These are phyloP conservation scores for Coniochaeta ligniaria DNA, from an alignment of 2,329 filamentous ascomycete species.

Conservation along the genomic window DNA sequence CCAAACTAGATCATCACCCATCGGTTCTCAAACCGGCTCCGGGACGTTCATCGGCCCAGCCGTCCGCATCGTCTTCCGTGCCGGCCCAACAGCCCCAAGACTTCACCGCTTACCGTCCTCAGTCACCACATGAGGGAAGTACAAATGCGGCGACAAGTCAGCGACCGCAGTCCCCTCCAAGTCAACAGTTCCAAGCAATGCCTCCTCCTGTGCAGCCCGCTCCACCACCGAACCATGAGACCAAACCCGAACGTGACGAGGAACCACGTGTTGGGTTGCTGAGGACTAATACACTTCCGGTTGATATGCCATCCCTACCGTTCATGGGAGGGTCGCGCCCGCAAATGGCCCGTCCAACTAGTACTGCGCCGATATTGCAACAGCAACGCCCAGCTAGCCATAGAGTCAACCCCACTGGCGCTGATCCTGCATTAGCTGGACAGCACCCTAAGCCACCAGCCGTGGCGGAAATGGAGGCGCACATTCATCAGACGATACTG, in stretches of 20 bases:
- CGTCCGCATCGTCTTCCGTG: not conserved
- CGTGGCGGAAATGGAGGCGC: not conserved
- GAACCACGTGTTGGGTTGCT: conserved; percentile 4
- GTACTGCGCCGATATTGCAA: not conserved
- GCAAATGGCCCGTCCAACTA: not conserved
- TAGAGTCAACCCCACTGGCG: not conserved
- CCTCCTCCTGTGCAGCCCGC: not conserved
- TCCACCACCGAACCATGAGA: not conserved
- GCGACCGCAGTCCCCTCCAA: not conserved
- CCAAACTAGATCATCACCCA: not conserved
- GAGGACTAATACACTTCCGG: conserved; percentile 15
- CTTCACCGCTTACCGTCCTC: not conserved
- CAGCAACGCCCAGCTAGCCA: not conserved
- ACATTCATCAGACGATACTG: not conserved
- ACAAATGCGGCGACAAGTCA: not conserved
- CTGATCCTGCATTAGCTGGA: not conserved
- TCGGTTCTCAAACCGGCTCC: conserved; percentile 2
- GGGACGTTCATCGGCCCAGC: conserved; percentile 7
- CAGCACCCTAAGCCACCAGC: not conserved
- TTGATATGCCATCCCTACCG: conserved; percentile 14
- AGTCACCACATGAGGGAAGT: not conserved
- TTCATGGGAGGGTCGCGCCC: conserved; percentile 8
- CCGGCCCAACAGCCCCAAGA: not conserved
- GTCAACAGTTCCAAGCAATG: not conserved
- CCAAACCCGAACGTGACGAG: not conserved